Conservation (phyloP, 106 monocot species). For the Acorus calamus region DNA sequence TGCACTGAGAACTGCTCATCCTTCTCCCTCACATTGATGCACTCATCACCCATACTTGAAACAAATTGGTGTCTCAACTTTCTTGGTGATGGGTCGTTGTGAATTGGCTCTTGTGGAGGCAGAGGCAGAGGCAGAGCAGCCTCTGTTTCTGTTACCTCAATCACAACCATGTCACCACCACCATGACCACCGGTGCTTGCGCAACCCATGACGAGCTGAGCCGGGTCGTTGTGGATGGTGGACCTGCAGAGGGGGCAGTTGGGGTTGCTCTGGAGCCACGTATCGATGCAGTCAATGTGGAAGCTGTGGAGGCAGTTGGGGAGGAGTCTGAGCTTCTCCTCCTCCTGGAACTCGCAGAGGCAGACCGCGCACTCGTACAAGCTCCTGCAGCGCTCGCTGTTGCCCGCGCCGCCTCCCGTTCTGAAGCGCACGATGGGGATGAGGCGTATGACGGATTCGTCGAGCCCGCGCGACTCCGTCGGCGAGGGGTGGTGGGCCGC, state of each 20-base stretch:
- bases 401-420: neutral
- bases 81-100: no score
- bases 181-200: neutral
- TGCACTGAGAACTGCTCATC: conserved; percentile 20
- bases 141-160: neutral
- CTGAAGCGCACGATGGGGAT: conserved; percentile 42
- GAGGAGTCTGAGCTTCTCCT: conserved; percentile 27
- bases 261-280: conserved; percentile 34
- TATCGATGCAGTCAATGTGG: conserved; percentile 48
- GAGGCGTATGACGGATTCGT: conserved; percentile 27
- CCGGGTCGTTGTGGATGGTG: conserved; percentile 1
- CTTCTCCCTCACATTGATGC: conserved; percentile 28
- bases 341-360: conserved; percentile 32
- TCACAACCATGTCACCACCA: neutral
- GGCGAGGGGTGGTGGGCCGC: neutral
- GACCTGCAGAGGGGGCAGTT: conserved; percentile 42
- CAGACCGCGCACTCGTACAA: conserved; percentile 29
- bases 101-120: no score
- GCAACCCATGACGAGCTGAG: neutral
- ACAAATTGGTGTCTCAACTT: no score
- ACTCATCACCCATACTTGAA: conserved; percentile 42
- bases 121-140: neutral
- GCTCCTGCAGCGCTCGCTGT: neutral
- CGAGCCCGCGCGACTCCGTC: conserved; percentile 21
- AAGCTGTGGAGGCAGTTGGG: conserved; percentile 38